Evolutionary conservation across 805 yeast species (phyloP).

Genomic region (Barnettozyma populi): DNA sequence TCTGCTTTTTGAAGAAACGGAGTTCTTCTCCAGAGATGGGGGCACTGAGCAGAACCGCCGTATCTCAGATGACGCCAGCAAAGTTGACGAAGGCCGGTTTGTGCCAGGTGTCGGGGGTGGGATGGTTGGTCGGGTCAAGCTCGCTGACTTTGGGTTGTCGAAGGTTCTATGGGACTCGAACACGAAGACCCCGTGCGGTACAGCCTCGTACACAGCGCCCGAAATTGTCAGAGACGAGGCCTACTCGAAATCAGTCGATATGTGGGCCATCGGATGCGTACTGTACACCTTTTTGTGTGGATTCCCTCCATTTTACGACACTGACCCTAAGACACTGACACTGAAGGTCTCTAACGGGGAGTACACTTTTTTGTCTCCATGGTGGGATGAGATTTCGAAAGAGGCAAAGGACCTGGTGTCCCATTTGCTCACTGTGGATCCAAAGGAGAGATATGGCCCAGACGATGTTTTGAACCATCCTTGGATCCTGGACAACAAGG

Average conservation of each 20-base stretch:
- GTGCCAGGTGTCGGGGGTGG: conserved; percentile 84
- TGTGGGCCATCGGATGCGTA: conserved; percentile 99
- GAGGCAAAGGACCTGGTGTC: conserved; percentile 87
- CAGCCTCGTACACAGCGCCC: conserved; percentile 98
- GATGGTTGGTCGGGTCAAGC: conserved; percentile 79
- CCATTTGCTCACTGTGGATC: conserved; percentile 77
- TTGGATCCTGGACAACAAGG: conserved; percentile 48
- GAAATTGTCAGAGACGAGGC: conserved; percentile 93
- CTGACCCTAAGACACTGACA: conserved; percentile 67
- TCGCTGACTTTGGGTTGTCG: conserved; percentile 94
- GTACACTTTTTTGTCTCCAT: conserved; percentile 66
- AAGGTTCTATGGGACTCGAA: conserved; percentile 75
- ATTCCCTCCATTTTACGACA: conserved; percentile 93
- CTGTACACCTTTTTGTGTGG: conserved; percentile 91
- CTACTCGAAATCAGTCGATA: conserved; percentile 90
- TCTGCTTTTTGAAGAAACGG: conserved; percentile 58
- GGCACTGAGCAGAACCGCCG: conserved; percentile 38
- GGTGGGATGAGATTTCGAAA: conserved; percentile 85
- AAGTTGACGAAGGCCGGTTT: conserved; percentile 86
- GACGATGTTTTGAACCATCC: conserved; percentile 80
- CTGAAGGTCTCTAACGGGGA: conserved; percentile 67
- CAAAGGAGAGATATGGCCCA: conserved; percentile 70
- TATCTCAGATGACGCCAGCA: conserved; percentile 58
- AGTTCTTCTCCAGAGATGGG: conserved; percentile 34
- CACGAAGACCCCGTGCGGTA: conserved; percentile 97